Evolutionary conservation across 176 grass and related monocot genomes (phyloP).

Genomic region (Carex cristatella): DNA sequence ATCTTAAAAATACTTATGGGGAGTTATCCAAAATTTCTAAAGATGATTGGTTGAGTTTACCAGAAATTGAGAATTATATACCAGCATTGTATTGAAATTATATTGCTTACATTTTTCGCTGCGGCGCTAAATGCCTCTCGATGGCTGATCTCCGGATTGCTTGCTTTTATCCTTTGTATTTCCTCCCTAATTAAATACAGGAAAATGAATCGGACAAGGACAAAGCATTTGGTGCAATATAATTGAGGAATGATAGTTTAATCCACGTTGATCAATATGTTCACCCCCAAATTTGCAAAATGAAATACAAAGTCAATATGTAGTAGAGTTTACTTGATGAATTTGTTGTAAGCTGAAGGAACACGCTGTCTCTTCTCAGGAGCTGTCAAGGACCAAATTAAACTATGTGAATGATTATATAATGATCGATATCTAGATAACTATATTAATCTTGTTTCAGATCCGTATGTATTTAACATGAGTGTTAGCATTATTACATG

Average conservation of each 20-base stretch:
- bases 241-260: background rate
- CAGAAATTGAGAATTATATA: background rate
- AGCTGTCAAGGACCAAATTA: constrained; percentile 29
- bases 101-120: constrained; percentile 74
- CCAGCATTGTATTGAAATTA: background rate
- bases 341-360: constrained; percentile 90
- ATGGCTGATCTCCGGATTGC: constrained; percentile 89
- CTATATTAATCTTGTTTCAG: background rate
- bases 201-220: background rate
- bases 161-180: constrained; percentile 93
- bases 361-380: constrained; percentile 84
- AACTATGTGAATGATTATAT: background rate
- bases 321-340: constrained; percentile 70
- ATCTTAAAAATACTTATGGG: background rate
- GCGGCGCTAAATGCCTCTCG: constrained; percentile 87
- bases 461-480: background rate
- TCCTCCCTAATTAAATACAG: constrained; percentile 49
- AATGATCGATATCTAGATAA: background rate
- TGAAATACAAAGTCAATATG: background rate
- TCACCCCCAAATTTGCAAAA: background rate
- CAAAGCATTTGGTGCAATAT: background rate
- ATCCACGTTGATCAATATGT: background rate
- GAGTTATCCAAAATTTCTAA: background rate
- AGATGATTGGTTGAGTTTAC: background rate
- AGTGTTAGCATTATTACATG: background rate